phyloP scores from a whole-genome alignment of 139 green algal species.

The Helicosporidium sp. region DNA sequence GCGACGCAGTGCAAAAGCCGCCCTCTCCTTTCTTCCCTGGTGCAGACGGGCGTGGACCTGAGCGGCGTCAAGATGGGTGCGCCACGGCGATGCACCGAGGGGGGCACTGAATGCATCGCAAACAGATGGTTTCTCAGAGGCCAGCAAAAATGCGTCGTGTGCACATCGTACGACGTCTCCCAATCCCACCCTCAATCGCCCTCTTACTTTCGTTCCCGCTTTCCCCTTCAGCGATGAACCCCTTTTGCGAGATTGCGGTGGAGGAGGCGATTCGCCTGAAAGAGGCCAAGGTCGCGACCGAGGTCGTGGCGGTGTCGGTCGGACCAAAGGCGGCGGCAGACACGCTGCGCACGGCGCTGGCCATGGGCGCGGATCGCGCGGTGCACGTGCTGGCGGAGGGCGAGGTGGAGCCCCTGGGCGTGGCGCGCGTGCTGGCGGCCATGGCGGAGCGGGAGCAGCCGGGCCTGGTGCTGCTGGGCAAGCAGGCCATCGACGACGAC shows the following conservation, averaged over 20 bases:
- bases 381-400: conserved; percentile 43
- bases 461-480: conserved; percentile 59
- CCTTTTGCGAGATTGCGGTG: conserved; percentile 88
- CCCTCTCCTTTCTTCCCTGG: not conserved
- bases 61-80: conserved; percentile 52
- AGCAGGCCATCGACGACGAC: conserved; percentile 89
- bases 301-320: conserved; percentile 71
- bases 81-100: not conserved
- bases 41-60: conserved; percentile 64
- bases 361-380: conserved; percentile 71
- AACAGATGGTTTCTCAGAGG: too few relatives aligned
- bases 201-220: too few relatives aligned
- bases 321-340: conserved; percentile 56
- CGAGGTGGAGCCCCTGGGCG: conserved; percentile 45
- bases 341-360: conserved; percentile 64
- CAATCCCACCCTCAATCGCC: too few relatives aligned
- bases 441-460: conserved; percentile 36
- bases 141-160: too few relatives aligned
- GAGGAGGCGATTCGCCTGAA: conserved; percentile 75
- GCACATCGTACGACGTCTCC: too few relatives aligned
- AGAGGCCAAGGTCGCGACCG: conserved; percentile 42
- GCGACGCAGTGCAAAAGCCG: too few relatives aligned
- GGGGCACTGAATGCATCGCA: too few relatives aligned
- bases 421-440: conserved; percentile 57
- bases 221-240: conserved; percentile 73